Base-by-base conservation (phyloP, 1,284 basidiomycete genomes). In the Mycosarcoma mackinlayi region DNA sequence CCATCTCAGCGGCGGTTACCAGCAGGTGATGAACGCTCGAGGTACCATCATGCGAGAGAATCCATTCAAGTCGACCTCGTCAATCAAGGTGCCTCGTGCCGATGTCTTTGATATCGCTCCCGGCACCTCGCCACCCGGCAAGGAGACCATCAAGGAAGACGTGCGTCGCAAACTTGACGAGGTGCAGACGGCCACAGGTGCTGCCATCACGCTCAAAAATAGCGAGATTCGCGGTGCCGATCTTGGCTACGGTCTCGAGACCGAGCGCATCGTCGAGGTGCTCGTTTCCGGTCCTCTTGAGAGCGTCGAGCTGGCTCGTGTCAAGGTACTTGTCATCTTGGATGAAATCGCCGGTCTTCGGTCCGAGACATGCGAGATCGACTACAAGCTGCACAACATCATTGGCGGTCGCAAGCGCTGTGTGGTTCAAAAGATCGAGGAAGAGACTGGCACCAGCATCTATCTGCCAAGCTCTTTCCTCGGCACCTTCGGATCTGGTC, bases 401-500 rank as follows among this genome's bases (percentile, higher is more conserved):
- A 88, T 97, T 66, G 91, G 92, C 11, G 93, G 92, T 19, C 89
- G 92, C 66, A 96, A 97, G 84, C 91, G 95, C 44, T 87, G 87
- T 58, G 87, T 91, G 23, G 86, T 98, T 38, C 95, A 98, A 84
- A 87, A 90, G 7, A 96, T 98, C 58, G 93, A 97, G 83, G 94
- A 98, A 84, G 94, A 98, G 84, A 98, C 95, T 0, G 94, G 90
- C 0, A 97, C 95, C 57, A 98, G 95, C 81, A 92, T 98, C 63
- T 98, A 98, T 84, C 87, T 93, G 70, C 93, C 95, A 27, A 92
- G 93, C 6, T 90, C 93, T 39, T 86, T 98, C 51, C 91, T 94
- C 72, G 93, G 92, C 44, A 88, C 94, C 19, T 86, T 94, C 44
- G 68, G 70, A 23, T 60, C 67, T 25, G 40, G 35, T 16, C 39